Evolutionary conservation across 352 stramenopile species (phyloP).

Genomic region (Globisporangium canariense): DNA sequence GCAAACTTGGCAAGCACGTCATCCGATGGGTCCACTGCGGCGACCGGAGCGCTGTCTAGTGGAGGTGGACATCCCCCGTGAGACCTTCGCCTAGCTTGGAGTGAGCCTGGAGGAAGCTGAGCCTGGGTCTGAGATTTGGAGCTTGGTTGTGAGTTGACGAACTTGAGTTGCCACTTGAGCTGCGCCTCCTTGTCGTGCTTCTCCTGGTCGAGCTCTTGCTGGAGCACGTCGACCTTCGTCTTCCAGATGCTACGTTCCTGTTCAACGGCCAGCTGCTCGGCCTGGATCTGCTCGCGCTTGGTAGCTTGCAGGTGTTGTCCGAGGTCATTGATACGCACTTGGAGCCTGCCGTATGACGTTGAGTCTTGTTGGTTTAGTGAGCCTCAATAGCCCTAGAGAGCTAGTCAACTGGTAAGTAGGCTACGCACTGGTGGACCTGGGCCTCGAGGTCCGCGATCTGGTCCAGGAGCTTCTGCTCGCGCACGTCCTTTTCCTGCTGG

Average conservation of each 20-base stretch:
- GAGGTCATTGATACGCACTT: constrained; percentile 51
- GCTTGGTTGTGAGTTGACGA: constrained; percentile 17
- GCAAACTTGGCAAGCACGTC: constrained; percentile 70
- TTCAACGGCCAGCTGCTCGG: constrained; percentile 45
- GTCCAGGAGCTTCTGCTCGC: constrained; percentile 53
- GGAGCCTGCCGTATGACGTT: constrained; percentile 29
- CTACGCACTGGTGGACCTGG: constrained; percentile 64
- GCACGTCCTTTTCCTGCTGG: constrained; percentile 64
- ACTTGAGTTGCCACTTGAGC: constrained; percentile 52
- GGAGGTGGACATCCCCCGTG: too few relatives aligned
- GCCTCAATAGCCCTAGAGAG: background rate
- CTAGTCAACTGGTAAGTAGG: background rate
- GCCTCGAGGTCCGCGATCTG: constrained; percentile 66
- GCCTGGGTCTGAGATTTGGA: constrained; percentile 6
- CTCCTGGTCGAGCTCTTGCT: constrained; percentile 51
- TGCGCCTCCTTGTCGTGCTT: constrained; percentile 71
- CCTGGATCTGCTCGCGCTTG: constrained; percentile 61
- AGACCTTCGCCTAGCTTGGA: background rate
- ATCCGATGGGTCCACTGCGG: constrained; percentile 32
- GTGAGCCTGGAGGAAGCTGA: background rate
- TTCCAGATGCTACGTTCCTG: constrained; percentile 46
- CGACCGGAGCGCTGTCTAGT: background rate
- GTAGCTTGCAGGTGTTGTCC: constrained; percentile 49
- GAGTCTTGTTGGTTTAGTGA: background rate
- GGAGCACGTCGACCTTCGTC: constrained; percentile 30